Evolutionary conservation across 2,329 filamentous ascomycete genomes (phyloP), one percentile per base, ranked within the genome.

Genomic region (Aspergillus felis): DNA sequence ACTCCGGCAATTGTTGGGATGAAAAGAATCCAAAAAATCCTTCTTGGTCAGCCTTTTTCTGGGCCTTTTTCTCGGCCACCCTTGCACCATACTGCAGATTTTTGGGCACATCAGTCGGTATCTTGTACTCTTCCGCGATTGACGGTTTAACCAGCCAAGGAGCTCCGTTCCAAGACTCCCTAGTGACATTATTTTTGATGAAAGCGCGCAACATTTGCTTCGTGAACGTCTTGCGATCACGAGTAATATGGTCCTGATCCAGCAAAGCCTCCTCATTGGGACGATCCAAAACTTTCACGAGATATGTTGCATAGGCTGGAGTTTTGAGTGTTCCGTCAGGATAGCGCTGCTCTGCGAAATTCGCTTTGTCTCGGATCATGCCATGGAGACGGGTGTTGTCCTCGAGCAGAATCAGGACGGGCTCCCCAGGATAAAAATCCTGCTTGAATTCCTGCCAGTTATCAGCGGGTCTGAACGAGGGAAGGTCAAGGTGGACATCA

Each of bases 151-250:
- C 93, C 55, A 96, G 79, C 94, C 94, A 99, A 0, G 94, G 93
- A 0, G 94, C 94, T n/a, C 93, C 93, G 59, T 87, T 93, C 91
- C 92, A 97, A 3, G 91, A 85, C 69, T 97, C 94, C 60, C 93
- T 82, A 1, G 87, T 89, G n/a, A 97, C 89, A 0, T 92, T 94
- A 74, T 95, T 92, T 72, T 96, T 96, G 62, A 99, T 90, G 64
- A 97, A 99, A 5, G 92, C 91, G 35, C 93, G 87, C 44, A 99
- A 81, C 73, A 97, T 92, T 51, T 92, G 87, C 76, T 99, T 97
- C 28, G 93, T 97, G 71, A 97, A 99, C 50, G 91, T 84, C 67
- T 93, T 96, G 53, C 92, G 87, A 70, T 97, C 92, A 61, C 94
- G 88, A 61, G 85, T 88, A 56, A 97, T 87, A 69, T 96, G 88